Evolutionary conservation across 2,329 filamentous ascomycete genomes (phyloP).

Genomic region (Dothistroma septosporum): DNA sequence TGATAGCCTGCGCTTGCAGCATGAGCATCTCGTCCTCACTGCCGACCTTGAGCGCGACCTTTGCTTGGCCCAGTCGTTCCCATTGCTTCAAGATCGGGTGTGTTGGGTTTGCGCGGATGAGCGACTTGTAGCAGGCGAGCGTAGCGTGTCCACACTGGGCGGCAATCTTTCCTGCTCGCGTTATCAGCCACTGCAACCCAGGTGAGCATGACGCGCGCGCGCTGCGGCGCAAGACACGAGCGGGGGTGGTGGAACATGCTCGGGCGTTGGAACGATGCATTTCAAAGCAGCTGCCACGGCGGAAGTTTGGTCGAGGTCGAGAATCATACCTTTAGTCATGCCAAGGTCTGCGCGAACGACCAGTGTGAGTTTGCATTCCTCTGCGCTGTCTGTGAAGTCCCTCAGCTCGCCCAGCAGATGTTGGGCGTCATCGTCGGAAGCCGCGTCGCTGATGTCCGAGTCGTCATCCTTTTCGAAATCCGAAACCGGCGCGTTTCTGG

Average conservation of each 20-base stretch:
- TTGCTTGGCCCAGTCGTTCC: constrained; percentile 64
- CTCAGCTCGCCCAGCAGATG: constrained; percentile 45
- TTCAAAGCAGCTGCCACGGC: constrained; percentile 1
- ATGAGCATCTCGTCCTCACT: constrained; percentile 74
- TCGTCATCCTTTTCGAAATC: constrained; percentile 33
- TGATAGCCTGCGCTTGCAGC: constrained; percentile 74
- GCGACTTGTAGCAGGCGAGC: constrained; percentile 90
- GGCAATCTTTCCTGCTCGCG: constrained; percentile 77
- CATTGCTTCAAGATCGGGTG: constrained; percentile 70
- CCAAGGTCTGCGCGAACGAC: constrained; percentile 91
- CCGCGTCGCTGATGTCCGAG: constrained; percentile 35
- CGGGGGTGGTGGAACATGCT: background rate
- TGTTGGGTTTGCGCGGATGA: constrained; percentile 54
- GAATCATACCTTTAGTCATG: constrained; percentile 81
- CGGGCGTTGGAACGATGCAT: background rate
- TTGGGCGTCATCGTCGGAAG: constrained; percentile 33
- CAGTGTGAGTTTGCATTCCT: constrained; percentile 92
- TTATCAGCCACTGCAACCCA: constrained; percentile 37
- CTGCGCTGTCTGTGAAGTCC: constrained; percentile 50
- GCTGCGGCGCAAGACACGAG: background rate
- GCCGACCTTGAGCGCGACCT: constrained; percentile 80
- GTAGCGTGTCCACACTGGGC: constrained; percentile 96
- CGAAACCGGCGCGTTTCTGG: constrained; percentile 9
- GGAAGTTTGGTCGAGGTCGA: constrained; percentile 12
- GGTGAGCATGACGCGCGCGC: background rate